A percentile compares a stretch with the other conserved stretches of the same genome.
These are phyloP conservation scores for Rhizophagus sp. DNA, from an alignment of 192 early-diverging fungal species.

Conservation along the genomic window DNA sequence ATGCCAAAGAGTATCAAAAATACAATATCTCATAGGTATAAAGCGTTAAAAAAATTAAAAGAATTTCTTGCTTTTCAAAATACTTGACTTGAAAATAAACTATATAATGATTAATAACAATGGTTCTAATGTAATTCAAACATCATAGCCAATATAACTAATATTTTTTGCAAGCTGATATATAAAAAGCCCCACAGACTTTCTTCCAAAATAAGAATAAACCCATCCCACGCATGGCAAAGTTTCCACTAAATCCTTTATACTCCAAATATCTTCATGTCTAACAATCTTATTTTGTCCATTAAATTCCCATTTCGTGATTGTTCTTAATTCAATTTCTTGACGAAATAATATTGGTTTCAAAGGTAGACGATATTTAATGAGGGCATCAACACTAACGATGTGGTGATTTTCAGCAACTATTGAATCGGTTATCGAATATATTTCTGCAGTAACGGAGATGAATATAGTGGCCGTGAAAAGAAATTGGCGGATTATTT, in stretches of 20 bases:
- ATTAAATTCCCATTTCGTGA: slow-evolving; percentile 18
- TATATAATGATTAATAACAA: not conserved
- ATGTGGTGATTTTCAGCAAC: slow-evolving; percentile 9
- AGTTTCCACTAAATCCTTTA: slow-evolving; percentile 20
- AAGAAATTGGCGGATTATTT: slow-evolving; percentile 17
- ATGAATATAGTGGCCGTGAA: slow-evolving; percentile 5
- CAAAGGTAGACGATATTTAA: slow-evolving; percentile 18
- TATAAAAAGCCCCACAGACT: slow-evolving; percentile 1
- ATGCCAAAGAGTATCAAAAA: slow-evolving; percentile 86
- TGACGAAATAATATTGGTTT: not conserved
- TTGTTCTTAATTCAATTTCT: slow-evolving; percentile 9
- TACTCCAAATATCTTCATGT: slow-evolving; percentile 31
- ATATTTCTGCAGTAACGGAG: slow-evolving; percentile 4
- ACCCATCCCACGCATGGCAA: slow-evolving; percentile 22
- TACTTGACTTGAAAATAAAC: not conserved
- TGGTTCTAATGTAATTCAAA: too few relatives aligned
- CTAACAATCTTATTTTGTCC: slow-evolving; percentile 23
- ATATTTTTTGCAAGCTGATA: not conserved
- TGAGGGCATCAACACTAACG: slow-evolving; percentile 7
- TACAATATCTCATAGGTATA: slow-evolving; percentile 84
- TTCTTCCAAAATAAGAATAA: slow-evolving; percentile 14
- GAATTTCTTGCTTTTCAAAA: not conserved
- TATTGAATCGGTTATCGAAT: slow-evolving; percentile 6
- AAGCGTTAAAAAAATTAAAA: slow-evolving; percentile 73
- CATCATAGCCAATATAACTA: too few relatives aligned